These are phyloP conservation scores for Claviceps lovelessii DNA, from an alignment of 2,329 filamentous ascomycete genomes.

Conservation along the genomic window DNA sequence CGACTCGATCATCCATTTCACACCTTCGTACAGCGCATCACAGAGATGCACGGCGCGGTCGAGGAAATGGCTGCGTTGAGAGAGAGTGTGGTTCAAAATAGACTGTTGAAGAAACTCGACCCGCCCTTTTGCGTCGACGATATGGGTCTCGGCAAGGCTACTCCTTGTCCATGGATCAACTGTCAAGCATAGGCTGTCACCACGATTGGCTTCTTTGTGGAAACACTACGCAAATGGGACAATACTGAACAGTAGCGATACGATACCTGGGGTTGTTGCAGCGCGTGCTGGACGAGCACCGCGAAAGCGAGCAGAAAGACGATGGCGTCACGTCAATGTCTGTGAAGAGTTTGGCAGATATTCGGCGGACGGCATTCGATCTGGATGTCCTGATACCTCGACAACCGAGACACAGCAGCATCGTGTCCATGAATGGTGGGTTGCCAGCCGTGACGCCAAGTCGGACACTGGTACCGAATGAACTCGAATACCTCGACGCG, in stretches of 20 bases:
- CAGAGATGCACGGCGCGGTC: slow-evolving; percentile 74
- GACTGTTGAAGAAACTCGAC: slow-evolving; percentile 64
- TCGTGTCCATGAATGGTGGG: slow-evolving; percentile 23
- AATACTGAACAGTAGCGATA: slow-evolving; percentile 72
- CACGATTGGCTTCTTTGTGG: slow-evolving; percentile 68
- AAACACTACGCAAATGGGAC: slow-evolving; percentile 66
- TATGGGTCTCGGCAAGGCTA: slow-evolving; percentile 82
- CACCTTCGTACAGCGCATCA: slow-evolving; percentile 70
- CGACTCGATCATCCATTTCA: slow-evolving; percentile 81
- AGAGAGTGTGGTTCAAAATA: slow-evolving; percentile 62
- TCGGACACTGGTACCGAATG: slow-evolving; percentile 60
- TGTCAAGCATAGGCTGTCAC: slow-evolving; percentile 68
- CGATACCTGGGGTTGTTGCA: slow-evolving; percentile 69
- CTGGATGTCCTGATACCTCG: slow-evolving; percentile 78
- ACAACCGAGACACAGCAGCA: slow-evolving; percentile 44
- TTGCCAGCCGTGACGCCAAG: slow-evolving; percentile 43
- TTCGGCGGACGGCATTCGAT: slow-evolving; percentile 82
- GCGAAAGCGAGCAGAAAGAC: slow-evolving; percentile 60
- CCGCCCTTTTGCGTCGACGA: slow-evolving; percentile 82
- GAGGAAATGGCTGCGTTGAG: slow-evolving; percentile 68
- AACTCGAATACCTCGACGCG: slow-evolving; percentile 80
- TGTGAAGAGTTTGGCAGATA: slow-evolving; percentile 77
- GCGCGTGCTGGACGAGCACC: slow-evolving; percentile 73
- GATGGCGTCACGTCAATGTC: slow-evolving; percentile 67
- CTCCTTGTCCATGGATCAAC: slow-evolving; percentile 83